Evolutionary conservation across 495 filamentous ascomycete genomes (phyloP).

Genomic region (Hyaloscypha bicolor): DNA sequence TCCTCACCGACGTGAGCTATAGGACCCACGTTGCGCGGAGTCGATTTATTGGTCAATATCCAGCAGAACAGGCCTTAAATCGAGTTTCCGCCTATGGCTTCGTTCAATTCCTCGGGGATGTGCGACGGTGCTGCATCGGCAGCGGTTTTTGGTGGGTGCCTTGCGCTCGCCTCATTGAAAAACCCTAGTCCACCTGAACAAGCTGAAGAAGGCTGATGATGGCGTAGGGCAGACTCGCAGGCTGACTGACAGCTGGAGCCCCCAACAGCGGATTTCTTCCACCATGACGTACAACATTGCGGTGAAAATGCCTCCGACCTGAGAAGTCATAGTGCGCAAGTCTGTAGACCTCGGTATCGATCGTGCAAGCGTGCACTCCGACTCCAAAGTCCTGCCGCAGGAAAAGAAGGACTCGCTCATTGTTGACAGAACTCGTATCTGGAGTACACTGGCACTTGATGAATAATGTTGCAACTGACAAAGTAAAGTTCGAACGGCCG

Average conservation of each 20-base stretch:
- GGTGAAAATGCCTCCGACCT: not conserved
- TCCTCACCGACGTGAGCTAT: not conserved
- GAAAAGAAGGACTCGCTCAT: not conserved
- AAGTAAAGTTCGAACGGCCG: not conserved
- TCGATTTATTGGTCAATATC: not conserved
- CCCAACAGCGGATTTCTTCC: not conserved
- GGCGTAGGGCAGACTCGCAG: conserved; percentile 2
- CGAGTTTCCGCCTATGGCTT: conserved; percentile 4
- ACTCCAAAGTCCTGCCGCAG: not conserved
- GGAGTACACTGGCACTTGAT: not conserved
- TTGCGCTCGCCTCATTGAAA: conserved; percentile 5
- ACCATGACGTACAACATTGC: not conserved
- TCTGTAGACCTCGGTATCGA: not conserved
- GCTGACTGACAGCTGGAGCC: conserved; percentile 3
- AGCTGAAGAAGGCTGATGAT: not conserved
- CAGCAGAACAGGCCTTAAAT: not conserved
- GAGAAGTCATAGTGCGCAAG: not conserved
- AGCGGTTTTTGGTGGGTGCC: conserved; percentile 3
- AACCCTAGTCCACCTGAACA: conserved; percentile 4
- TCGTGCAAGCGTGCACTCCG: not conserved
- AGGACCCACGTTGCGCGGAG: not conserved
- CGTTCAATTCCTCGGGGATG: not conserved
- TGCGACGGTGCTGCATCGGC: not conserved
- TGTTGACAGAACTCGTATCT: not conserved
- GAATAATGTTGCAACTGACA: not conserved